phyloP scores from a whole-genome alignment of 2,329 filamentous ascomycete genomes.

The Acarospora socialis region DNA sequence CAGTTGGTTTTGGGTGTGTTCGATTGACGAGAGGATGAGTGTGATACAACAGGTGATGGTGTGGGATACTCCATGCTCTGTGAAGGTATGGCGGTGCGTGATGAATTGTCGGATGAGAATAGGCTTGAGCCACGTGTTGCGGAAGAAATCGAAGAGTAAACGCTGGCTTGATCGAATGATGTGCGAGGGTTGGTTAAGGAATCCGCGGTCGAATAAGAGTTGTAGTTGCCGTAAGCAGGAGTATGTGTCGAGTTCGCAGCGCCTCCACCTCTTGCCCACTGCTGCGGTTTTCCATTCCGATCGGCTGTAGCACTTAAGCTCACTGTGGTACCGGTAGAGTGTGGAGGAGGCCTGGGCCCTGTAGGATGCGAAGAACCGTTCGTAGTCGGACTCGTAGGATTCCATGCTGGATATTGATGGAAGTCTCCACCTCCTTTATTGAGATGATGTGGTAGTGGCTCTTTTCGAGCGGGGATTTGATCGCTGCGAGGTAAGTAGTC shows the following conservation, averaged over 20 bases:
- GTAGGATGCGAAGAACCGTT: slow-evolving; percentile 42
- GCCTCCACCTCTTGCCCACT: slow-evolving; percentile 54
- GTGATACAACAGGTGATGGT: slow-evolving; percentile 21
- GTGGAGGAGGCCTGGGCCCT: slow-evolving; percentile 46
- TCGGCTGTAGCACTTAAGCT: slow-evolving; percentile 39
- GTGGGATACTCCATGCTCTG: slow-evolving; percentile 19
- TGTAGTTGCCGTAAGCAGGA: slow-evolving; percentile 46
- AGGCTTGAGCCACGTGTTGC: slow-evolving; percentile 41
- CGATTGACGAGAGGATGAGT: slow-evolving; percentile 27
- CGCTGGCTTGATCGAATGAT: slow-evolving; percentile 50
- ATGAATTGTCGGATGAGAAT: slow-evolving; percentile 40
- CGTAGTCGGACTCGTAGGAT: slow-evolving; percentile 37
- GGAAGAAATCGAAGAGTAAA: slow-evolving; percentile 47
- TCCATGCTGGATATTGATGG: slow-evolving; percentile 74
- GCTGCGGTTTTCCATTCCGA: slow-evolving; percentile 56
- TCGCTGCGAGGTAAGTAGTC: slow-evolving; percentile 59
- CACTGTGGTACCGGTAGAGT: slow-evolving; percentile 47
- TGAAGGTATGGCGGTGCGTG: slow-evolving; percentile 28
- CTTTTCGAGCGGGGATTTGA: slow-evolving; percentile 48
- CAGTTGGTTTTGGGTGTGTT: slow-evolving; percentile 28
- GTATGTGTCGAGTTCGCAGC: slow-evolving; percentile 38
- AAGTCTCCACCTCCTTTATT: slow-evolving; percentile 67
- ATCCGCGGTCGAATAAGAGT: slow-evolving; percentile 42
- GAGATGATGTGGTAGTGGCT: slow-evolving; percentile 68
- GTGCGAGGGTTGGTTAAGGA: slow-evolving; percentile 39